Evolutionary conservation across 164 flowering plant species (phyloP), one percentile per base, ranked within the genome.

Genomic region (Vitis labrusca): DNA sequence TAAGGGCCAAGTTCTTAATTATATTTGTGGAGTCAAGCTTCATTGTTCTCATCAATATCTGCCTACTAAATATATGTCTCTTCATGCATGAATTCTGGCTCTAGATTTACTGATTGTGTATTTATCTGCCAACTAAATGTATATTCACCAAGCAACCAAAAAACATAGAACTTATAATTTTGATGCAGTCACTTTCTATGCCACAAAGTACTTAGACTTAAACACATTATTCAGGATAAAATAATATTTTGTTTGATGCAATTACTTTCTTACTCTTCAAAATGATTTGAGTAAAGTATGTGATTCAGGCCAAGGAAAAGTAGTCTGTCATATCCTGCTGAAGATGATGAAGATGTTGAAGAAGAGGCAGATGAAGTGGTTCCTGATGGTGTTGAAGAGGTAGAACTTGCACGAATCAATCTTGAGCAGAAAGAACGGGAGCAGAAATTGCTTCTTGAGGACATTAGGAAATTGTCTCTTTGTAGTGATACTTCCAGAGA

Each of bases 281-380:
- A 55, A 12, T 71, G 16, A 48, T 63, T 50, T 16, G 55, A 53
- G 54, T 63, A 61, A 68, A 55, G 30, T 59, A 16, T 71, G 50
- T 72, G 57, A 63, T 69, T 65, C 83, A 96, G 99, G 91, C 97
- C 98, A 64, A 85, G 95, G 48, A 91, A 85, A 79, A 92, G 94
- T 80, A 92, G 97, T 68, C 87, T 95, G 14, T 83, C 92, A 49
- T 86, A 75, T 77, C 85, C 89, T 73, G 79, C 85, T 61, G 97
- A 91, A 75, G 97, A 96, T 73, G 99, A 92, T 82, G 99, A 91
- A 66, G 98, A 91, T 81, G 84, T 89, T 64, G 95, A 86, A 83
- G 97, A 96, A 77, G 99, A 93, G 82, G 98, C 98, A 53, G 98
- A 96, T 82, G 99, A 92, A 81, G 93, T 96, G 65, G 99, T 96